Evolutionary conservation across 345 rosid species (phyloP).

Genomic region (Xanthoceras sorbifolium): DNA sequence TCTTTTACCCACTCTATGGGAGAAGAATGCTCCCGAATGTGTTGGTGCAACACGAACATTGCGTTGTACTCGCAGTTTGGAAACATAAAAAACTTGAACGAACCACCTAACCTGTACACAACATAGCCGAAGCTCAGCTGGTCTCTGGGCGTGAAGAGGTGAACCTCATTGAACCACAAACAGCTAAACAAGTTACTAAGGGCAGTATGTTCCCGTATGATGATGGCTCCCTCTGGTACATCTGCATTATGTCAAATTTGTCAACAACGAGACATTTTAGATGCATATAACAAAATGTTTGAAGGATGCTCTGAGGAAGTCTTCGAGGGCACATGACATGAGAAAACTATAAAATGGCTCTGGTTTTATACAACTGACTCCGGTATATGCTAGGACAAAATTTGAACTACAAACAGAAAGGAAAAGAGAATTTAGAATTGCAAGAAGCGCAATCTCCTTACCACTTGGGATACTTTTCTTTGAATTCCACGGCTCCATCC

Average conservation of each 20-base stretch:
- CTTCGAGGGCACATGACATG: background rate
- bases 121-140: constrained; percentile 94
- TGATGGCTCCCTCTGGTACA: constrained; percentile 98
- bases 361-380: no score
- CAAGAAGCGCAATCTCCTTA: constrained; percentile 26
- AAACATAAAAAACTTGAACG: constrained; percentile 83
- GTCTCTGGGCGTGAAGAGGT: constrained; percentile 97
- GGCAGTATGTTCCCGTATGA: constrained; percentile 81
- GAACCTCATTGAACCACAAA: constrained; percentile 97
- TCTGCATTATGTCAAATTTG: constrained; percentile 50
- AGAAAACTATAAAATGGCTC: background rate
- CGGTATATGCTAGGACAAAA: no score
- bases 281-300: background rate
- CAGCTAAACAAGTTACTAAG: constrained; percentile 83
- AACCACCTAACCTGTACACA: constrained; percentile 64
- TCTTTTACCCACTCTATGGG: constrained; percentile 95
- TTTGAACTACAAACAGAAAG: constrained; percentile 6
- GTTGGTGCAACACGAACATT: constrained; percentile 79
- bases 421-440: background rate
- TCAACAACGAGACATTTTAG: background rate
- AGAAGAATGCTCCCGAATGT: constrained; percentile 94
- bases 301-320: background rate
- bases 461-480: constrained; percentile 75
- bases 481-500: constrained; percentile 90
- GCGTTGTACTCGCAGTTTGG: constrained; percentile 95